These are phyloP conservation scores for Hymenoscyphus albidus DNA, from an alignment of 2,329 filamentous ascomycete species.

Conservation along the genomic window DNA sequence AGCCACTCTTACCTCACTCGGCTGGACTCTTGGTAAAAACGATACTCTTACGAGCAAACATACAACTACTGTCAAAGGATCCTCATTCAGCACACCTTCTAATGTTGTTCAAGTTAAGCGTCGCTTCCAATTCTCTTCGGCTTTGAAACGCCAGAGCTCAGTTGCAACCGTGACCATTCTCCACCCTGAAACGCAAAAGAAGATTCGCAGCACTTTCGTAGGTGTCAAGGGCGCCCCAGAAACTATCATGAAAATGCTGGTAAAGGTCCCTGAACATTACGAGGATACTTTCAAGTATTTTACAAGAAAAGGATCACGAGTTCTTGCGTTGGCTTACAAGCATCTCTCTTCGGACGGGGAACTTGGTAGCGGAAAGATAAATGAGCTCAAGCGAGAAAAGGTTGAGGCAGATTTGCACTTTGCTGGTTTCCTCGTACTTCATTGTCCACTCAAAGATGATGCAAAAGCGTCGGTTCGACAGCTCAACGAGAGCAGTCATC, in stretches of 20 bases:
- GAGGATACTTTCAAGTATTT: conserved; percentile 99
- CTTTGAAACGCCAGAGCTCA: conserved; percentile 92
- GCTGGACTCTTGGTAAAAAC: conserved; percentile 88
- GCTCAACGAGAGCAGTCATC: conserved; percentile 98
- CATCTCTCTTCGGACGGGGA: conserved; percentile 79
- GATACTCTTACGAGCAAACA: conserved; percentile 74
- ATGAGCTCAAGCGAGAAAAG: conserved; percentile 89
- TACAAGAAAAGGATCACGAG: conserved; percentile 89
- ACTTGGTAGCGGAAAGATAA: conserved; percentile 78
- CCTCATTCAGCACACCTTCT: conserved; percentile 46
- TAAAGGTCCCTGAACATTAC: conserved; percentile 77
- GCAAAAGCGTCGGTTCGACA: conserved; percentile 91
- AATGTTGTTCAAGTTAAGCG: conserved; percentile 92
- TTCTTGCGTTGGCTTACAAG: conserved; percentile 91
- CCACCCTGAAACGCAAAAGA: conserved; percentile 69
- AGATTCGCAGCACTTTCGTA: conserved; percentile 81
- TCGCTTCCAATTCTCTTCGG: conserved; percentile 96
- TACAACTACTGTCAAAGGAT: conserved; percentile 42
- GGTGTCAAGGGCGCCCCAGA: conserved; percentile 96
- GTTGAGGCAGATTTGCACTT: conserved; percentile 83
- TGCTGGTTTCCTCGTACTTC: conserved; percentile 91
- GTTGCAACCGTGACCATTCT: conserved; percentile 76
- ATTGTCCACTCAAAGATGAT: conserved; percentile 94
- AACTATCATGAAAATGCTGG: conserved; percentile 91
- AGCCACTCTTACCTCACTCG: conserved; percentile 82